Base-by-base conservation (phyloP, 1,139 yeast species). In the Debaryomyces fabryi region DNA sequence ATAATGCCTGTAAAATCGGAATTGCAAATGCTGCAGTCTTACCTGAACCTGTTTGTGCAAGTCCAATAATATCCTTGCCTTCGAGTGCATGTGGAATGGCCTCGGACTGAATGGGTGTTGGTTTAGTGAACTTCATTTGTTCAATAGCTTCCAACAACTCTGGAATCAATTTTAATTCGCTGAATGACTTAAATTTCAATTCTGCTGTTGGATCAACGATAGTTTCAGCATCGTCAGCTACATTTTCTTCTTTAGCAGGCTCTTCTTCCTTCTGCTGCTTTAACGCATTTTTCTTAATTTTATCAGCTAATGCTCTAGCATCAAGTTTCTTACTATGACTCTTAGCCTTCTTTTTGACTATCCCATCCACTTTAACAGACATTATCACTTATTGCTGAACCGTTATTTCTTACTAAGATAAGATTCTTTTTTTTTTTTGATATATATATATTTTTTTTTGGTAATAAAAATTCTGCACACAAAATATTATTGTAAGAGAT, bases 21-120 rank as follows among this genome's bases (percentile, higher is more conserved):
- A 87, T 83, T 16, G 93, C 92, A 71, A 86, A 87, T 0, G 95
- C 95, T 0, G 93, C 95, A 0, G 95, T 87, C 64, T 87, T 87
- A 59, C 95, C 95, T 1, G 92, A 86, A 44, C 95, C 95, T 0
- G 95, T 87, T 62, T 85, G 91, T 0, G 95, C 95, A 54, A 87
- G 74, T 12, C 93, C 95, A 58, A 87, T 86, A 49, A 87, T 82
- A 69, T 87, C 95, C 57, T 84, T 82, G 1, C 97, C 97, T 56
- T 86, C 83, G 21, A 93, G 72, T 4, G 97, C 97, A 57, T 88
- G 88, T 0, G 99, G 99, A 51, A 95, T 88, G 7, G 97, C 82
- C 65, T 88, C 92, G 5, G 87, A 80, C 68, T 93, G 99, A 62
- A 93, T 93, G 10, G 98, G 97, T 0, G 98, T 91, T 40, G 93